phyloP scores from a whole-genome alignment of 768 basidiomycete species.

The Leucocoprinus leucothites region DNA sequence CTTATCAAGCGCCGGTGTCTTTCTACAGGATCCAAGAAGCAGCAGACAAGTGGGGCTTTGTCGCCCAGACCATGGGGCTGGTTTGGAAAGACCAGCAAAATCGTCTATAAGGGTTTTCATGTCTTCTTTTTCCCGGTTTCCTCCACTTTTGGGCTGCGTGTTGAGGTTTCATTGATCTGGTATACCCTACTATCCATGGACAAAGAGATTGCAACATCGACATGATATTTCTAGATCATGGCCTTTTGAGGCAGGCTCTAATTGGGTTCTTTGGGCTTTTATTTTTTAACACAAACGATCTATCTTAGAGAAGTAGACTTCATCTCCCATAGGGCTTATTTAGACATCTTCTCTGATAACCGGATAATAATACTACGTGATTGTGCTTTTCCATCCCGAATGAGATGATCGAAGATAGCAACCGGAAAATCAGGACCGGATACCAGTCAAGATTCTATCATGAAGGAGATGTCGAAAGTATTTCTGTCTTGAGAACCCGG shows the following conservation, averaged over 20 bases:
- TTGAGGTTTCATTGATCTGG: not conserved
- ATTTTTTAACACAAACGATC: no score
- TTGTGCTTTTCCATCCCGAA: no score
- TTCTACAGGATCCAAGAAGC: constrained; percentile 65
- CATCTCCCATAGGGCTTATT: no score
- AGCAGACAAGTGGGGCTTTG: constrained; percentile 77
- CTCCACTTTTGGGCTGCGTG: not conserved
- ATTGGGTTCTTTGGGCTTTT: no score
- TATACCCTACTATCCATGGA: not conserved
- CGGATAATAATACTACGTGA: no score
- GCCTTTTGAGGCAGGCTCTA: no score
- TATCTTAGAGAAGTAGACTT: no score
- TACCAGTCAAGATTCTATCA: not conserved
- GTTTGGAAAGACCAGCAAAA: constrained; percentile 29
- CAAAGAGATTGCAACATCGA: no score
- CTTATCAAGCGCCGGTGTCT: not conserved
- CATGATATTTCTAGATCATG: no score
- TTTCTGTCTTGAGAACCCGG: constrained; percentile 82
- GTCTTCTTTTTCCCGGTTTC: not conserved
- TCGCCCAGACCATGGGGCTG: constrained; percentile 60
- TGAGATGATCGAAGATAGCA: no score
- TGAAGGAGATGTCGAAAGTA: constrained; percentile 31
- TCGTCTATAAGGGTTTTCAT: not conserved
- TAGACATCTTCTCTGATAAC: no score
- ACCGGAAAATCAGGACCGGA: not conserved